A percentile compares a stretch with the other conserved stretches of the same genome.
Conservation (phyloP, 768 basidiomycete genomes). For the Suillus plorans region DNA sequence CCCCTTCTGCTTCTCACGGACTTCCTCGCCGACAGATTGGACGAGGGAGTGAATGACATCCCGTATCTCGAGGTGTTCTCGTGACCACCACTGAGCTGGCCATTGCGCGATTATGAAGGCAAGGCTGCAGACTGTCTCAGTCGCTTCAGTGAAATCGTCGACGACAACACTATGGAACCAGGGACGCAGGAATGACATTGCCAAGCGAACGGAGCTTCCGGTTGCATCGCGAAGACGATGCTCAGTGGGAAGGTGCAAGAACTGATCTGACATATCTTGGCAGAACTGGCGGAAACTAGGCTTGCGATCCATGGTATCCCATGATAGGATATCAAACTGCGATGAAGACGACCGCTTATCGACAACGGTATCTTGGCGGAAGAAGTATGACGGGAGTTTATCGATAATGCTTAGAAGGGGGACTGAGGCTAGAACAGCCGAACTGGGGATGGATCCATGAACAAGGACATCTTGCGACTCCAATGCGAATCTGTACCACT, state of each 20-base stretch:
- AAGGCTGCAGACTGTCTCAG: constrained; percentile 40
- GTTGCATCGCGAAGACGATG: constrained; percentile 65
- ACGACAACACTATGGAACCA: constrained; percentile 61
- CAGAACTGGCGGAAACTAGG: constrained; percentile 70
- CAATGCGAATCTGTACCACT: constrained; percentile 72
- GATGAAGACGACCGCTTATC: constrained; percentile 26
- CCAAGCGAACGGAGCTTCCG: constrained; percentile 63
- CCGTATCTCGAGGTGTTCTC: constrained; percentile 62
- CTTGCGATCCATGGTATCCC: constrained; percentile 63
- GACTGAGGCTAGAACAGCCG: constrained; percentile 67
- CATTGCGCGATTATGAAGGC: constrained; percentile 57
- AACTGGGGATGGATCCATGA: constrained; percentile 62
- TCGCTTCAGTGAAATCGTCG: constrained; percentile 39
- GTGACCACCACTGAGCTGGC: constrained; percentile 69
- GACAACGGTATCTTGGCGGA: constrained; percentile 33
- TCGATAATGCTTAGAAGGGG: constrained; percentile 64
- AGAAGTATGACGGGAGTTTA: constrained; percentile 73
- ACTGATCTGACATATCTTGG: constrained; percentile 63
- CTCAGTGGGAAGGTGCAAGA: constrained; percentile 54
- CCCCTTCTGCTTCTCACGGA: constrained; percentile 48
- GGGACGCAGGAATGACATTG: constrained; percentile 63
- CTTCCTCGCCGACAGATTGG: constrained; percentile 63
- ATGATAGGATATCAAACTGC: constrained; percentile 39
- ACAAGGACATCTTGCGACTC: constrained; percentile 79
- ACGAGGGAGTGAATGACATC: constrained; percentile 59